Evolutionary conservation across 129 eudicot genomes (phyloP).

Genomic region (Flaveria ramosissima): DNA sequence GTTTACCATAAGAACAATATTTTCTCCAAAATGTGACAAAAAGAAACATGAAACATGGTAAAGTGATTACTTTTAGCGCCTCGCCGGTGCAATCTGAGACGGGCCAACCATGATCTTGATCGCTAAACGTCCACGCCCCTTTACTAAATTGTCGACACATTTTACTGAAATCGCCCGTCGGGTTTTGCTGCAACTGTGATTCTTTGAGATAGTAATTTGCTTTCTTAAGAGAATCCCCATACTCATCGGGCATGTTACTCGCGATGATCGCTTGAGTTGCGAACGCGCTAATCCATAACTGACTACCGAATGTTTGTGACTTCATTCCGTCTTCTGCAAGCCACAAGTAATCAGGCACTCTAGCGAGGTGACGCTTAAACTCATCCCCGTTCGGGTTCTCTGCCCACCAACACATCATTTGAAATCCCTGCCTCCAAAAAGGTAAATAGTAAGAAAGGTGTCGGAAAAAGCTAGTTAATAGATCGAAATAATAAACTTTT

Average conservation of each 20-base stretch:
- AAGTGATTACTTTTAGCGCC: slow-evolving; percentile 46
- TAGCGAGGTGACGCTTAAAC: slow-evolving; percentile 59
- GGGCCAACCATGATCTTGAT: slow-evolving; percentile 75
- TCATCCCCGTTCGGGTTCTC: slow-evolving; percentile 62
- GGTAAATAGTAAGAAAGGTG: not conserved
- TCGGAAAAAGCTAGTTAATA: too few relatives aligned
- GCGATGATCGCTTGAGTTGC: slow-evolving; percentile 69
- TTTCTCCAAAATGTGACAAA: not conserved
- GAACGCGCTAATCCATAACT: slow-evolving; percentile 55
- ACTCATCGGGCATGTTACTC: slow-evolving; percentile 67
- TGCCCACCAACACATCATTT: slow-evolving; percentile 87
- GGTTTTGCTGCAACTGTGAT: slow-evolving; percentile 65
- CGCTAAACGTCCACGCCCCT: slow-evolving; percentile 76
- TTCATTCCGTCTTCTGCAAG: slow-evolving; percentile 86
- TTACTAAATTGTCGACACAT: slow-evolving; percentile 66
- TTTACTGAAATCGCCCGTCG: slow-evolving; percentile 43
- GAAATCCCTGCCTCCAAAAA: slow-evolving; percentile 45
- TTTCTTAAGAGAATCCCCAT: slow-evolving; percentile 63
- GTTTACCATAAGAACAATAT: not conserved
- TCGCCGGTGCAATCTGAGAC: slow-evolving; percentile 75
- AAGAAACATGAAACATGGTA: not conserved
- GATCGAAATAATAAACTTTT: too few relatives aligned
- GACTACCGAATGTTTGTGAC: slow-evolving; percentile 69
- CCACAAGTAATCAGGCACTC: slow-evolving; percentile 75
- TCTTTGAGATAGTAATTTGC: slow-evolving; percentile 60